Percentiles rank a stretch among this genome's conserved stretches.
Conservation (phyloP, 2,329 filamentous ascomycete species). For the Verticillium nonalfalfae region DNA sequence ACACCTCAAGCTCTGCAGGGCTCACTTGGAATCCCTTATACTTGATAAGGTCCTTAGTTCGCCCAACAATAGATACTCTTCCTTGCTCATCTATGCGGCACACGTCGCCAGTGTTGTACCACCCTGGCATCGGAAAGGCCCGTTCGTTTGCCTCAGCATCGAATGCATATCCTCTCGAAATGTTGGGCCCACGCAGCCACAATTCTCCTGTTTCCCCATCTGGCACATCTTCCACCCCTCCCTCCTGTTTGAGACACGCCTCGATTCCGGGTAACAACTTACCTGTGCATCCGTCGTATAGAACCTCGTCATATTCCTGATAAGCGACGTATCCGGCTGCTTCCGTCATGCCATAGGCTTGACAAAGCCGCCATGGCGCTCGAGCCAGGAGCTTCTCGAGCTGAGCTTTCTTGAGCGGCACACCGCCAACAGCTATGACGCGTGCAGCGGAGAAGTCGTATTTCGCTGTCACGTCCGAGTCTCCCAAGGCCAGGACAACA, state of each 20-base stretch:
- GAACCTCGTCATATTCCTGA: slow-evolving; percentile 23
- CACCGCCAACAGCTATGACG: slow-evolving; percentile 28
- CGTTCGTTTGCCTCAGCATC: slow-evolving; percentile 28
- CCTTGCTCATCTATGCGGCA: slow-evolving; percentile 26
- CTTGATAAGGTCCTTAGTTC: slow-evolving; percentile 34
- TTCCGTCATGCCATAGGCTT: slow-evolving; percentile 40
- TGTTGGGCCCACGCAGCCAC: slow-evolving; percentile 35
- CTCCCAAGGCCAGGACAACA: slow-evolving; percentile 28
- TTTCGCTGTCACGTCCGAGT: slow-evolving; percentile 22
- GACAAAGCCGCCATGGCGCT: slow-evolving; percentile 26
- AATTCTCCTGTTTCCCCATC: slow-evolving; percentile 31
- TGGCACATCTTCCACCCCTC: slow-evolving; percentile 25
- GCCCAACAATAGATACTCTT: slow-evolving; percentile 25
- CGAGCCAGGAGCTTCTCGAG: slow-evolving; percentile 20
- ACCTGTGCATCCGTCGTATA: slow-evolving; percentile 26
- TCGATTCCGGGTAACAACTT: slow-evolving; percentile 29
- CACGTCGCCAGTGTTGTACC: slow-evolving; percentile 40
- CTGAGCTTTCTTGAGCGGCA: slow-evolving; percentile 26
- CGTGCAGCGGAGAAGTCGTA: slow-evolving; percentile 27
- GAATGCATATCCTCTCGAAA: slow-evolving; percentile 34
- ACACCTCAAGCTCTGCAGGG: slow-evolving; percentile 27
- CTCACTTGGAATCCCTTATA: slow-evolving; percentile 35
- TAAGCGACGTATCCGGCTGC: slow-evolving; percentile 35
- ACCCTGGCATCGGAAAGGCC: slow-evolving; percentile 28
- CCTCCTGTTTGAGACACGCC: slow-evolving; percentile 29